Base-by-base conservation (phyloP, 805 yeast species). In the Geotrichum ghanense region DNA sequence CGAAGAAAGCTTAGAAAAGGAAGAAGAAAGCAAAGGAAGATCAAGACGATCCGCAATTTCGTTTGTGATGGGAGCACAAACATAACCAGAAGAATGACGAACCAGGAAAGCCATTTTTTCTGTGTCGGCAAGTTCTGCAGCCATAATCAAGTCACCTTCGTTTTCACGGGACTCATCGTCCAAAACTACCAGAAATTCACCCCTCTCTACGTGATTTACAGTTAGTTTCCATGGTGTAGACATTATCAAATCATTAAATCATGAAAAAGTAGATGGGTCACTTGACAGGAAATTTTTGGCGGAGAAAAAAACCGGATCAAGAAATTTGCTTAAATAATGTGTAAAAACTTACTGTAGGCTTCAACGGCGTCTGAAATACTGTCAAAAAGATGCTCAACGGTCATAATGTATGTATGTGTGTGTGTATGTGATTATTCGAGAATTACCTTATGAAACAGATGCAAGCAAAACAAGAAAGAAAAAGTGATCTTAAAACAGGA, bases 141-240 rank as follows among this genome's bases (percentile, higher is more conserved):
- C 94, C 43, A 85, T 81, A 56, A 92, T 87, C 59, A 92, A 72
- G 62, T 92, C 99, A 45, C 98, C 99, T 68, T 92, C 99, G 64
- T 92, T 92, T 65, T 92, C 99, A 56, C 99, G 79, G 60, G 75
- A 75, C 64, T 87, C 97, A 61, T 92, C 96, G 64, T 92, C 99
- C 84, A 92, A 83, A n/a, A 92, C 98, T 42, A 92, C 76, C 43
- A 92, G 71, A 58, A 90, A 88, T 63, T 87, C 84, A 24, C 94
- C 94, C 48, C 75, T 74, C 52, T 75, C 72, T 65, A 26, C n/a
- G n/a, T n/a, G n/a, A n/a, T n/a, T 43, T 21, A 16, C 12, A 5
- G 37, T 31, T 31, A 31, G 37, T 31, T 6, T 31, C 10, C n/a
- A n/a, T n/a, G n/a, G n/a, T n/a, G n/a, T n/a, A n/a, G n/a, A n/a